A percentile compares a stretch with the other conserved stretches of the same genome.
Evolutionary conservation across 306 rosid genomes (phyloP).

Genomic region (Pterocarpus santalinus): DNA sequence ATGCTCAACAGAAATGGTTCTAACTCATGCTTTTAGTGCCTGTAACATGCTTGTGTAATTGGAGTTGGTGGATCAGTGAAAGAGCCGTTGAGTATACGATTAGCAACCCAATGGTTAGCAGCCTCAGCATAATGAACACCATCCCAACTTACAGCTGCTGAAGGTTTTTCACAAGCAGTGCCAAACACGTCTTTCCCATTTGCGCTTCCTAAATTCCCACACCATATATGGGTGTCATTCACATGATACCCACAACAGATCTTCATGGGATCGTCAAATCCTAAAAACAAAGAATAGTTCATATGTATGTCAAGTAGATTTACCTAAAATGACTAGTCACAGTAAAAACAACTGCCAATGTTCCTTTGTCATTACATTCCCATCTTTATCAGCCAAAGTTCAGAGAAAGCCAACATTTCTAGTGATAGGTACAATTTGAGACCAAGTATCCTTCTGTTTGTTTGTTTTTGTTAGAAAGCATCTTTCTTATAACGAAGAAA

Average conservation of each 20-base stretch:
- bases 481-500: too few species aligned
- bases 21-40: slow-evolving; percentile 34
- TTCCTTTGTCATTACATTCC: neutral
- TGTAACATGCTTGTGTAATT: slow-evolving; percentile 74
- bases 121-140: slow-evolving; percentile 94
- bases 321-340: neutral
- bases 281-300: slow-evolving; percentile 47
- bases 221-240: slow-evolving; percentile 81
- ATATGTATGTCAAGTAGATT: neutral
- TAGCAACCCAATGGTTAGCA: slow-evolving; percentile 81
- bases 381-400: neutral
- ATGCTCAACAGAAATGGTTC: slow-evolving; percentile 8
- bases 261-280: slow-evolving; percentile 75
- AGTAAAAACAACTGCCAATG: neutral
- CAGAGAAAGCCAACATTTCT: slow-evolving; percentile 3
- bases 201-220: slow-evolving; percentile 66
- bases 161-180: slow-evolving; percentile 73
- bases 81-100: slow-evolving; percentile 72
- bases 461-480: neutral
- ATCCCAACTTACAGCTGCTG: slow-evolving; percentile 76
- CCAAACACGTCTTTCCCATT: slow-evolving; percentile 74
- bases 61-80: slow-evolving; percentile 71
- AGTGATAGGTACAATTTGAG: neutral
- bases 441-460: neutral
- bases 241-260: slow-evolving; percentile 95